These are phyloP conservation scores for Carex cristatella DNA, from an alignment of 176 grass and related monocot genomes.

Conservation along the genomic window DNA sequence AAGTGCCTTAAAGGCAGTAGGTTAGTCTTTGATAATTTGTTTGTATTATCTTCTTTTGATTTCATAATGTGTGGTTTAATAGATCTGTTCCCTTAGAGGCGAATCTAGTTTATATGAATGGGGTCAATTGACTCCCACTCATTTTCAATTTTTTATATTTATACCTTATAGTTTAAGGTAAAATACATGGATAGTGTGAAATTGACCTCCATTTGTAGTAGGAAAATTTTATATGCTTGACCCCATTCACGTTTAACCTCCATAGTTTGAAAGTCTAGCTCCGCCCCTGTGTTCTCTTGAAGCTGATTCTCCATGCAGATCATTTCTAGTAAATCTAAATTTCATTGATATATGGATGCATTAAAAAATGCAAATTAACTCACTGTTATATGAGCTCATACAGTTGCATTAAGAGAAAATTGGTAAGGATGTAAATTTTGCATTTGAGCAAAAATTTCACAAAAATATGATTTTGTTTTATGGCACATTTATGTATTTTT, in stretches of 20 bases:
- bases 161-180: too few species aligned
- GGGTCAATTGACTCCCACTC: too few species aligned
- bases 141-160: too few species aligned
- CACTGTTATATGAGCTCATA: neutral
- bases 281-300: neutral
- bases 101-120: too few species aligned
- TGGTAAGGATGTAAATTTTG: neutral
- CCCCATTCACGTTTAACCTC: too few species aligned
- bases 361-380: neutral
- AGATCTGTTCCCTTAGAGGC: neutral
- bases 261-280: too few species aligned
- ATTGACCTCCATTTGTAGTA: too few species aligned
- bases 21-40: conserved; percentile 31
- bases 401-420: neutral
- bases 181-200: too few species aligned
- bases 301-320: neutral
- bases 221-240: too few species aligned
- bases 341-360: neutral
- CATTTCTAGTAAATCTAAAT: neutral
- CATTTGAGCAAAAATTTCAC: neutral
- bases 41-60: conserved; percentile 14
- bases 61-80: conserved; percentile 1
- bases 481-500: neutral
- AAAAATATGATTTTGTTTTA: conserved; percentile 1
- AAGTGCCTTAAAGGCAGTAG: conserved; percentile 57